Evolutionary conservation across 441 rosid species (phyloP), one percentile per base, ranked within the genome.

Genomic region (Mallotus repandus): DNA sequence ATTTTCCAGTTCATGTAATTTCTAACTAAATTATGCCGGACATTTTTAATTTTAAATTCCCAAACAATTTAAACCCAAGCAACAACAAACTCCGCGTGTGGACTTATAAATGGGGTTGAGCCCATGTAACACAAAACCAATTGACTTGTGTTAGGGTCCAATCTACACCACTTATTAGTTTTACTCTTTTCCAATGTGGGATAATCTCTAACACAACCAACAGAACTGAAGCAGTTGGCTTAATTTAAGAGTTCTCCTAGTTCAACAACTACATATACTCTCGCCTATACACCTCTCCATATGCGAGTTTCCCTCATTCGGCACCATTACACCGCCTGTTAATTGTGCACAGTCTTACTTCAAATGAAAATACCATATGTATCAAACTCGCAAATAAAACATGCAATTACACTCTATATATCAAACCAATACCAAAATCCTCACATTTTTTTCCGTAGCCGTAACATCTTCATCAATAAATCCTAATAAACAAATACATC

Each of bases 171-270:
- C n/a, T n/a, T n/a, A n/a, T n/a, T n/a, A n/a, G n/a, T n/a, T n/a
- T n/a, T n/a, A n/a, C n/a, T n/a, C n/a, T n/a, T n/a, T n/a, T n/a
- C n/a, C n/a, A n/a, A n/a, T n/a, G n/a, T n/a, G n/a, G n/a, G n/a
- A n/a, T n/a, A n/a, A n/a, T n/a, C n/a, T n/a, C n/a, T n/a, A n/a
- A n/a, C n/a, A n/a, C 71, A 64, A 35, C 76, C 55, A 63, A 21
- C 62, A 53, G 12, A 76, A 64, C 48, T 35, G 49, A 56, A 54
- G 10, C 57, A 68, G 41, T 22, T 69, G 16, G 32, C 67, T 38
- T 68, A n/a, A 7, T 68, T 50, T 59, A n/a, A 49, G 58, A 22
- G 38, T 16, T 49, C 19, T 74, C 41, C 15, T 46, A 59, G 41
- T n/a, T 58, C 9, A 45, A 25, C 5, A 19, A 13, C 18, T 9